Percentiles rank a stretch among this genome's conserved stretches.
These are phyloP conservation scores for Fonsecaea nubica DNA, from an alignment of 2,329 filamentous ascomycete species.

Conservation along the genomic window DNA sequence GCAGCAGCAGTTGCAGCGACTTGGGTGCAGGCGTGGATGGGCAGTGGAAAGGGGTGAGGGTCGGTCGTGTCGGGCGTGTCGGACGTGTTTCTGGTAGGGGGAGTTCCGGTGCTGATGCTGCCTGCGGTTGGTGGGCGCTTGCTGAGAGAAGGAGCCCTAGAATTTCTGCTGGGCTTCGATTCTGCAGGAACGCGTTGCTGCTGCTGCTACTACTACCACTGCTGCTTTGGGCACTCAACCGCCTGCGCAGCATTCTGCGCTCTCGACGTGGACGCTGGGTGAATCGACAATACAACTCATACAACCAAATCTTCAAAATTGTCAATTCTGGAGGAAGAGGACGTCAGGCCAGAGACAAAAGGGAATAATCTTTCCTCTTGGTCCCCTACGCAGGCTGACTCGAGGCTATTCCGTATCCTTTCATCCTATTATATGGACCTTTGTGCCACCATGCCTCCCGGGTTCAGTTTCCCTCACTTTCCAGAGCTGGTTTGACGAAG, in stretches of 20 bases:
- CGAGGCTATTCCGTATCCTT: conserved; percentile 20
- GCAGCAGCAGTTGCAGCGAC: conserved; percentile 1
- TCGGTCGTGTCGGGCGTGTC: no score
- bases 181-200: conserved; percentile 16
- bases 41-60: conserved; percentile 19
- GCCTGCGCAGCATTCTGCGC: conserved; percentile 16
- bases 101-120: conserved; percentile 2
- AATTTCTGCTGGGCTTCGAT: conserved; percentile 9
- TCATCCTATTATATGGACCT: conserved; percentile 22
- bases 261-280: background rate
- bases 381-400: conserved; percentile 12
- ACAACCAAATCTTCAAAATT: background rate
- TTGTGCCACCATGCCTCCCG: conserved; percentile 26
- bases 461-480: conserved; percentile 17
- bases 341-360: conserved; percentile 1
- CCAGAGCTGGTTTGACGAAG: conserved; percentile 17
- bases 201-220: background rate
- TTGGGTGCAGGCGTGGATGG: conserved; percentile 1
- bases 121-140: conserved; percentile 19
- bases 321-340: background rate
- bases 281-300: background rate
- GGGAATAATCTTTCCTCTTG: conserved; percentile 12
- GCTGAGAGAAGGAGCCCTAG: conserved; percentile 11
- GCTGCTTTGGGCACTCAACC: conserved; percentile 5
- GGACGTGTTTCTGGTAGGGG: background rate